These are phyloP conservation scores for Plicaturopsis crispa DNA, from an alignment of 768 basidiomycete genomes.

Conservation along the genomic window DNA sequence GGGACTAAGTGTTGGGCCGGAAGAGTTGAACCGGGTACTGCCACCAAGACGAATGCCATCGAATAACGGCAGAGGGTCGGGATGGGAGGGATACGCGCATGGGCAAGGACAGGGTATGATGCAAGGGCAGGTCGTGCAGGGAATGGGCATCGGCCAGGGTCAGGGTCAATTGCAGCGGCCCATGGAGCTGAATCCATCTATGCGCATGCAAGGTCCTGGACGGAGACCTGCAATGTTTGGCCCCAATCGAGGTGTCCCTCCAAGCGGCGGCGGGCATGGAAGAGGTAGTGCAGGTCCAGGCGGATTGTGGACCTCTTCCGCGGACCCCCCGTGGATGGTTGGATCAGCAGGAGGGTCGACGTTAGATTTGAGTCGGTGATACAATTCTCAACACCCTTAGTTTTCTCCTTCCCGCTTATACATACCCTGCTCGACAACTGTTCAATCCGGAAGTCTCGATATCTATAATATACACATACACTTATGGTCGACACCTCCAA, in stretches of 20 bases:
- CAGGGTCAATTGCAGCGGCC: conserved; percentile 34
- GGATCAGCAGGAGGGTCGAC: conserved; percentile 32
- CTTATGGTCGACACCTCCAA: no score
- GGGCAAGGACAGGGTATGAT: conserved; percentile 14
- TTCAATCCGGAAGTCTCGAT: no score
- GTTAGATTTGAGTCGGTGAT: conserved; percentile 31
- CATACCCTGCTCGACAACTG: no score
- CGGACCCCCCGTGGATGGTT: conserved; percentile 32
- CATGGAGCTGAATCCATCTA: conserved; percentile 43
- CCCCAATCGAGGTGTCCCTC: conserved; percentile 21
- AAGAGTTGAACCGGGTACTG: neutral
- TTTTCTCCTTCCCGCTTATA: no score
- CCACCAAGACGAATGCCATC: neutral
- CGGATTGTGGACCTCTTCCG: conserved; percentile 32
- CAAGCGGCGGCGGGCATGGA: conserved; percentile 21
- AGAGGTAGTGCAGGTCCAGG: conserved; percentile 28
- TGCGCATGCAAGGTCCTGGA: conserved; percentile 43
- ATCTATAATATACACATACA: no score
- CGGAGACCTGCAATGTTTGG: conserved; percentile 58
- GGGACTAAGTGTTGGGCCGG: conserved; percentile 30
- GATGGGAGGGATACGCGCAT: conserved; percentile 17
- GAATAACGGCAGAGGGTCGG: conserved; percentile 16
- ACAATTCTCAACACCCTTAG: no score
- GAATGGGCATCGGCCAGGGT: conserved; percentile 9
- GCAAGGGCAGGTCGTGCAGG: conserved; percentile 15